These are phyloP conservation scores for Ottelia alismoides DNA, from an alignment of 106 monocot species.

Conservation along the genomic window DNA sequence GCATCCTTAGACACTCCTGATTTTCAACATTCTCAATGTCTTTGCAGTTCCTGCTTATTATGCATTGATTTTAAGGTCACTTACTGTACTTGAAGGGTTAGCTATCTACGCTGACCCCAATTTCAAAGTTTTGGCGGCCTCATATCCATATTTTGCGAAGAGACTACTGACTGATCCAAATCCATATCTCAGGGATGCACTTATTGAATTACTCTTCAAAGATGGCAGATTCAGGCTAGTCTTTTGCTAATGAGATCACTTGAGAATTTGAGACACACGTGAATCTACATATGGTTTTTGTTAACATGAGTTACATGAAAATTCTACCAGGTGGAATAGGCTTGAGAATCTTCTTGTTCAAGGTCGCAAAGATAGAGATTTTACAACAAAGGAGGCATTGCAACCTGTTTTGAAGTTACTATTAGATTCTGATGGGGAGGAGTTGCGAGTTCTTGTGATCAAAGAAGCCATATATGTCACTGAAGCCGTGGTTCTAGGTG, in stretches of 20 bases:
- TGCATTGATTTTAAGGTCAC: constrained; percentile 72
- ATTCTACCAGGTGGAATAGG: constrained; percentile 91
- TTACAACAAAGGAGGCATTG: constrained; percentile 84
- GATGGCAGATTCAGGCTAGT: constrained; percentile 97
- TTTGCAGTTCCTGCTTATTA: constrained; percentile 1
- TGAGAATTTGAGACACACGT: not conserved
- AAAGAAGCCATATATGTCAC: constrained; percentile 88
- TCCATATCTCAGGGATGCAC: constrained; percentile 99
- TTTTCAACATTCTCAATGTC: no score
- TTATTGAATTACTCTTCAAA: constrained; percentile 95
- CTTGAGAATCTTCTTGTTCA: constrained; percentile 98
- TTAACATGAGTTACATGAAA: no score
- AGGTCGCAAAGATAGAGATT: constrained; percentile 87
- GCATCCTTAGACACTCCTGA: no score
- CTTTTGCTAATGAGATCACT: no score
- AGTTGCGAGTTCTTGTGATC: constrained; percentile 63
- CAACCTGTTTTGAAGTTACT: constrained; percentile 91
- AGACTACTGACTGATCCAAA: constrained; percentile 97
- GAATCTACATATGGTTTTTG: not conserved
- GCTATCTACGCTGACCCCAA: constrained; percentile 95
- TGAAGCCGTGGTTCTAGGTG: constrained; percentile 74
- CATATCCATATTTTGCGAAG: constrained; percentile 99
- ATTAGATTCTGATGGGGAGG: constrained; percentile 76
- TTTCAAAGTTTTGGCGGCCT: constrained; percentile 98
- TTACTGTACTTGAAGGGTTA: constrained; percentile 94